Evolutionary conservation across 129 eudicot genomes (phyloP).

Genomic region (Escallonia rubra): DNA sequence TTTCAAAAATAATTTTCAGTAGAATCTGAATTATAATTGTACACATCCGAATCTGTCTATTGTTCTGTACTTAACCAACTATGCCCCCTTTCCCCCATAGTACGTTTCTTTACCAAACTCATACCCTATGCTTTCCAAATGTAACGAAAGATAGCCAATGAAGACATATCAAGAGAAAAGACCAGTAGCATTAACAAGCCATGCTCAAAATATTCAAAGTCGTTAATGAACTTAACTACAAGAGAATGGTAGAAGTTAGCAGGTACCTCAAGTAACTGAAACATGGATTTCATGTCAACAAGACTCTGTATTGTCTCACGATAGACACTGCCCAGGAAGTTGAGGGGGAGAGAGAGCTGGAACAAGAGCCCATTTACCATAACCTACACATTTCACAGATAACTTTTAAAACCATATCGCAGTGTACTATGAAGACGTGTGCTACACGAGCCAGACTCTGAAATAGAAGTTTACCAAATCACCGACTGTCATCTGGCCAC

Average conservation of each 20-base stretch:
- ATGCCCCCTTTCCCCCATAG: too few relatives aligned
- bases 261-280: conserved; percentile 89
- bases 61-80: too few relatives aligned
- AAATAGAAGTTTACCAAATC: conserved; percentile 61
- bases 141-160: too few relatives aligned
- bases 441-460: conserved; percentile 1
- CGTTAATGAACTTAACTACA: background rate
- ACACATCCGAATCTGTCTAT: too few relatives aligned
- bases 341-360: conserved; percentile 97
- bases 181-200: too few relatives aligned
- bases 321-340: conserved; percentile 93
- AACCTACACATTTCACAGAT: conserved; percentile 43
- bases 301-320: conserved; percentile 94
- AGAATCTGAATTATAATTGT: too few relatives aligned
- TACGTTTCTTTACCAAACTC: too few relatives aligned
- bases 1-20: too few relatives aligned
- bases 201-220: too few relatives aligned
- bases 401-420: conserved; percentile 1
- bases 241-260: conserved; percentile 1
- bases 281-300: conserved; percentile 94
- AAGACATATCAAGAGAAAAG: too few relatives aligned
- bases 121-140: too few relatives aligned
- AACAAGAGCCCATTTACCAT: conserved; percentile 98
- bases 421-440: background rate
- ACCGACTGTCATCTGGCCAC: conserved; percentile 80